Percentiles rank a stretch among this genome's conserved stretches.
Conservation (phyloP, 371 early-diverging fungal genomes). For the Enterocytospora artemiae region DNA sequence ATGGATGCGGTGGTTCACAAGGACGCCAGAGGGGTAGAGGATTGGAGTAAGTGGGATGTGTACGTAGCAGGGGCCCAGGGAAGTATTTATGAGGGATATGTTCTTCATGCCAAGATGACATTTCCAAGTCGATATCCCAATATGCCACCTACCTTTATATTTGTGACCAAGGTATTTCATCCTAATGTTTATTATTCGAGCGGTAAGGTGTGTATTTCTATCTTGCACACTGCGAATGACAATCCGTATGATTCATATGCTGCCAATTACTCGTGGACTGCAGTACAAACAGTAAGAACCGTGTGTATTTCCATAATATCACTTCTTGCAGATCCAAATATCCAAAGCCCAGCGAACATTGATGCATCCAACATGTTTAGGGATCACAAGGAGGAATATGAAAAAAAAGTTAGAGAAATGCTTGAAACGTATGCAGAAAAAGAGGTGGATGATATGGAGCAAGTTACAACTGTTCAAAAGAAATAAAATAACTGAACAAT, state of each 20-base stretch:
- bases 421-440: slow-evolving; percentile 21
- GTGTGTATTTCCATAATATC: slow-evolving; percentile 82
- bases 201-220: slow-evolving; percentile 94
- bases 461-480: neutral
- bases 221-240: slow-evolving; percentile 84
- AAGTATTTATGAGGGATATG: slow-evolving; percentile 62
- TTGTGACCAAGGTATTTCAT: slow-evolving; percentile 68
- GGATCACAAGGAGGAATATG: slow-evolving; percentile 46
- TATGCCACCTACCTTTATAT: slow-evolving; percentile 71
- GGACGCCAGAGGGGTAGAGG: slow-evolving; percentile 5
- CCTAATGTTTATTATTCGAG: slow-evolving; percentile 73
- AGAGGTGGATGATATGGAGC: slow-evolving; percentile 5
- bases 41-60: slow-evolving; percentile 51
- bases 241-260: slow-evolving; percentile 43
- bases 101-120: slow-evolving; percentile 59
- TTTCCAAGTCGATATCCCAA: slow-evolving; percentile 64
- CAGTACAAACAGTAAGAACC: slow-evolving; percentile 88
- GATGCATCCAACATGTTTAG: slow-evolving; percentile 68
- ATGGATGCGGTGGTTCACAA: slow-evolving; percentile 4
- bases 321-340: slow-evolving; percentile 87
- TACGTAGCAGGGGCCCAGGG: slow-evolving; percentile 55
- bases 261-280: slow-evolving; percentile 65
- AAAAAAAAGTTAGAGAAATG: slow-evolving; percentile 41
- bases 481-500: neutral
- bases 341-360: slow-evolving; percentile 89